Percentiles rank a stretch among this genome's conserved stretches.
Evolutionary conservation across 441 rosid species (phyloP).

Genomic region (Metrosideros polymorpha): DNA sequence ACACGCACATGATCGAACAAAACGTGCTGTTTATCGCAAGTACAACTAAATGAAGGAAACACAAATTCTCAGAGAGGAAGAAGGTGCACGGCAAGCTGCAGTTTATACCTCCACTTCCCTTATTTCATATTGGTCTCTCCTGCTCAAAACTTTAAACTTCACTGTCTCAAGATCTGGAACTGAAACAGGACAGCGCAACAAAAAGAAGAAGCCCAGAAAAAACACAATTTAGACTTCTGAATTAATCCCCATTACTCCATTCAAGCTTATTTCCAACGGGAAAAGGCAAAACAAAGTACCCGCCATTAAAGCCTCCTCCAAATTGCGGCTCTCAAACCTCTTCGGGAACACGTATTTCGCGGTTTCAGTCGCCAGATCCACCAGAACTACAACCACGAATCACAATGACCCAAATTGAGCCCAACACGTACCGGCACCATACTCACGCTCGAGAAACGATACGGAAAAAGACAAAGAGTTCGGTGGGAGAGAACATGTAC

Average conservation of each 20-base stretch:
- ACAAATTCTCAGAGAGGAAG: background rate
- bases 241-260: background rate
- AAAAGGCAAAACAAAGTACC: slow-evolving; percentile 20
- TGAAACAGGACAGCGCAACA: background rate
- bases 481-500: slow-evolving; percentile 29
- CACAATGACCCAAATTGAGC: background rate
- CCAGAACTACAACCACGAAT: slow-evolving; percentile 33
- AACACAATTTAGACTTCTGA: background rate
- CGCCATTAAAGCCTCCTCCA: slow-evolving; percentile 85
- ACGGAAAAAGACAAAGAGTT: background rate
- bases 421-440: background rate
- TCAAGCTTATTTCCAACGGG: background rate
- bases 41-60: background rate
- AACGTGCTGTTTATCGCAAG: background rate
- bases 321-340: slow-evolving; percentile 46
- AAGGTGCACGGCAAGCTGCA: background rate
- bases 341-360: slow-evolving; percentile 65
- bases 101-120: slow-evolving; percentile 71
- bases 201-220: background rate
- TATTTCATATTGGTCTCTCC: slow-evolving; percentile 58
- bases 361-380: slow-evolving; percentile 55
- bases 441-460: background rate
- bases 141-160: slow-evolving; percentile 43
- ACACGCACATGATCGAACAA: background rate
- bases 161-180: slow-evolving; percentile 89